These are phyloP conservation scores for Daldinia vernicosa DNA, from an alignment of 495 filamentous ascomycete species.

Conservation along the genomic window DNA sequence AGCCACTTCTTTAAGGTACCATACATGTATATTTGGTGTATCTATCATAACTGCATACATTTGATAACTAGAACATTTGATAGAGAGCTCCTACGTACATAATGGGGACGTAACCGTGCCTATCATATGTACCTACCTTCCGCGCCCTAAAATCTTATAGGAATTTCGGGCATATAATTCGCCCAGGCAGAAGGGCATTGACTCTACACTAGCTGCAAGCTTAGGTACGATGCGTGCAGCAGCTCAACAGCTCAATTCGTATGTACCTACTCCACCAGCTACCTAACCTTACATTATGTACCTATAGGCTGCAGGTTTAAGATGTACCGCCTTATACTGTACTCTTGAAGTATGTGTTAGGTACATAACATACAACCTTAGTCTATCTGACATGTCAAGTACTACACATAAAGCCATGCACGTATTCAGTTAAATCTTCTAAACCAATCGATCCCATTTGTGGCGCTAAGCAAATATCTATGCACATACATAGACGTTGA, in stretches of 20 bases:
- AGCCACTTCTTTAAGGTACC: constrained; percentile 1
- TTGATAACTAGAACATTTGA: background rate
- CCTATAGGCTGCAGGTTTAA: background rate
- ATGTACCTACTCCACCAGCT: background rate
- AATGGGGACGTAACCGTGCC: background rate
- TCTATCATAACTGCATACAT: background rate
- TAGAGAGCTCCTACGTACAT: background rate
- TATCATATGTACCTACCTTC: background rate
- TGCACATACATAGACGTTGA: background rate
- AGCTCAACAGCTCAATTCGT: background rate
- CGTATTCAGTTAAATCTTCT: background rate
- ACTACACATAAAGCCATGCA: background rate
- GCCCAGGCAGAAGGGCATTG: background rate
- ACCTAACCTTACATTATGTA: background rate
- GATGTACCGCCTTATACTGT: background rate
- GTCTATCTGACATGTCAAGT: background rate
- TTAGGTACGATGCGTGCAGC: background rate
- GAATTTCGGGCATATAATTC: background rate
- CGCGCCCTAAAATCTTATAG: constrained; percentile 2
- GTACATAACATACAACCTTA: too few relatives aligned
- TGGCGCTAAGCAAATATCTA: background rate
- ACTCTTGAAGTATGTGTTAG: background rate
- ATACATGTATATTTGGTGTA: background rate
- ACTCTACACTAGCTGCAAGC: background rate
- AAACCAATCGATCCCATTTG: background rate